These are phyloP conservation scores for Phyllostachys edulis DNA, from an alignment of 176 grass and related monocot species.

Conservation along the genomic window DNA sequence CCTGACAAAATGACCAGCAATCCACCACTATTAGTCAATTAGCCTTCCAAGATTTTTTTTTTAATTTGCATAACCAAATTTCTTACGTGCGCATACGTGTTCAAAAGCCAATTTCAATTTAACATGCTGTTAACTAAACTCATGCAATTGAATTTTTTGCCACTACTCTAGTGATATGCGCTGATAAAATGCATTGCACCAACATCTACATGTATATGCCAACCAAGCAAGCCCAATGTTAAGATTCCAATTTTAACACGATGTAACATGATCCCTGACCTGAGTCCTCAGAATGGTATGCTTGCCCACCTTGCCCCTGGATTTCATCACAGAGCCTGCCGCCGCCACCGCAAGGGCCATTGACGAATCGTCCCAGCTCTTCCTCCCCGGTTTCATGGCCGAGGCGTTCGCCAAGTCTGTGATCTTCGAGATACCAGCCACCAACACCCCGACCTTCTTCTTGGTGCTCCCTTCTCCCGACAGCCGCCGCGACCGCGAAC, in stretches of 20 bases:
- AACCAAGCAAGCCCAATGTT: not conserved
- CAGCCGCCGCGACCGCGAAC: slow-evolving; percentile 33
- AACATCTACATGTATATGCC: not conserved
- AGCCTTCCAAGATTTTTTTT: not conserved
- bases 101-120: not conserved
- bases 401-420: slow-evolving; percentile 62
- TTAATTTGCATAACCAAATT: not conserved
- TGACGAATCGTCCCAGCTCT: slow-evolving; percentile 84
- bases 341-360: not conserved
- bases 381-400: slow-evolving; percentile 52
- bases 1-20: not conserved
- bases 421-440: slow-evolving; percentile 78
- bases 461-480: slow-evolving; percentile 57
- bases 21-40: not conserved
- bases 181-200: not conserved
- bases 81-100: not conserved
- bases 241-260: not conserved
- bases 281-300: slow-evolving; percentile 71
- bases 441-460: slow-evolving; percentile 71
- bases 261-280: slow-evolving; percentile 46
- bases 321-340: slow-evolving; percentile 27
- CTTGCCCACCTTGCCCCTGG: slow-evolving; percentile 56
- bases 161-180: not conserved
- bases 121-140: not conserved
- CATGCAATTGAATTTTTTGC: not conserved